phyloP scores from a whole-genome alignment of 495 filamentous ascomycete genomes.

The Talaromyces proteolyticus region DNA sequence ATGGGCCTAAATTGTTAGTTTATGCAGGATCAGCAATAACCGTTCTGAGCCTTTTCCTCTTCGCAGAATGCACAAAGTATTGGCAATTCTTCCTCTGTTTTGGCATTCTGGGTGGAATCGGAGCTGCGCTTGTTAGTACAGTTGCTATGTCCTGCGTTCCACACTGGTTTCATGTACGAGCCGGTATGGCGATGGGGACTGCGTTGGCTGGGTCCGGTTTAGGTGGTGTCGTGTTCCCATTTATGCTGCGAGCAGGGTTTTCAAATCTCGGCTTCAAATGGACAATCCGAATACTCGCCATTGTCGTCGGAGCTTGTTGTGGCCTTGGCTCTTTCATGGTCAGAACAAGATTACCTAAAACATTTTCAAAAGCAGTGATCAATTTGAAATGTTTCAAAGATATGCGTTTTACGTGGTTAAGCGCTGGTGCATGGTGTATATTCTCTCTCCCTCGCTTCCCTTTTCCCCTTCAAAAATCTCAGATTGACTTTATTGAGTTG shows the following conservation, averaged over 20 bases:
- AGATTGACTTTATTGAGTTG: conserved; percentile 29
- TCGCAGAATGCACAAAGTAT: conserved; percentile 47
- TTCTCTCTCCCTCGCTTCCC: conserved; percentile 24
- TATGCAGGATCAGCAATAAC: conserved; percentile 45
- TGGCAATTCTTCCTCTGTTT: conserved; percentile 64
- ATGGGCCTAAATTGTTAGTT: conserved; percentile 50
- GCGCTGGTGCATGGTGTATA: conserved; percentile 30
- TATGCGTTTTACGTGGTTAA: conserved; percentile 31
- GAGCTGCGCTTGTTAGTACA: conserved; percentile 53
- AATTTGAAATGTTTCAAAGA: conserved; percentile 54
- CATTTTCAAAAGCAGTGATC: conserved; percentile 29
- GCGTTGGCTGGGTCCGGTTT: conserved; percentile 31
- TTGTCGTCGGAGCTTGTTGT: conserved; percentile 49
- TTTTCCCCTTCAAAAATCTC: conserved; percentile 32
- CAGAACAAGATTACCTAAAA: conserved; percentile 23
- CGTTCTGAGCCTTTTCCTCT: conserved; percentile 45
- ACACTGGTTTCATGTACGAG: conserved; percentile 33
- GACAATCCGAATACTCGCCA: conserved; percentile 53
- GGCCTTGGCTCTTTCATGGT: conserved; percentile 35
- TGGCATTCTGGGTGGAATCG: conserved; percentile 51
- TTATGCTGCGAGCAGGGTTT: conserved; percentile 47
- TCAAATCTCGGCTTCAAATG: conserved; percentile 52
- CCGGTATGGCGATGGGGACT: conserved; percentile 31
- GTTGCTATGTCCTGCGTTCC: conserved; percentile 31
- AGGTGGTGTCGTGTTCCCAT: conserved; percentile 59